phyloP scores from a whole-genome alignment of 2,329 filamentous ascomycete species.

The Trichoderma citrinoviride region DNA sequence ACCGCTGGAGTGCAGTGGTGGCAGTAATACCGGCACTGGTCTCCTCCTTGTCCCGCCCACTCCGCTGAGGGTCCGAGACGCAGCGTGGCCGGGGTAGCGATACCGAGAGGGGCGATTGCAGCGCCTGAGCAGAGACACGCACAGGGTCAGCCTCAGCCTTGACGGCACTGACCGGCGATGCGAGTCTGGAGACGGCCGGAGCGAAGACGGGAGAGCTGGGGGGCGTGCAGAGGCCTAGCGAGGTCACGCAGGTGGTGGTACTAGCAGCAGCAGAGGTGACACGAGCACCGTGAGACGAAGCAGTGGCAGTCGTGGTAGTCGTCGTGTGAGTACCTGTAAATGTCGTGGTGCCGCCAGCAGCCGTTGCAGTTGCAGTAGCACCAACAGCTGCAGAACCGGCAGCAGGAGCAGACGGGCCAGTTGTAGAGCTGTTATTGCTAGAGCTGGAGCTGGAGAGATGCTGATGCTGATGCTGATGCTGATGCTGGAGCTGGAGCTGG shows the following conservation, averaged over 20 bases:
- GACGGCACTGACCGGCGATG: conserved; percentile 6
- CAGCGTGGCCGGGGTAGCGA: conserved; percentile 21
- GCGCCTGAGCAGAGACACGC: background rate
- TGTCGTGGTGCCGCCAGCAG: background rate
- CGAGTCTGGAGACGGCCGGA: conserved; percentile 13
- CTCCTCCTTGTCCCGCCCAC: conserved; percentile 19
- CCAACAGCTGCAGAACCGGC: background rate
- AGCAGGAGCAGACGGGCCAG: background rate
- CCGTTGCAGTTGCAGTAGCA: background rate
- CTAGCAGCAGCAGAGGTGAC: background rate
- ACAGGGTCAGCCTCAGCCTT: background rate
- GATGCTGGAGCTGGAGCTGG: background rate
- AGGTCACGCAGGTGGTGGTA: background rate
- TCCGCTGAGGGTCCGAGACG: conserved; percentile 16
- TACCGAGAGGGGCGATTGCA: conserved; percentile 12
- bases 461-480: background rate
- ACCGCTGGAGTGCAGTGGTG: conserved; percentile 17
- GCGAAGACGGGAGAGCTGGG: conserved; percentile 9
- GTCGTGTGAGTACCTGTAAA: background rate
- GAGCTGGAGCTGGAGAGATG: conserved; percentile 3
- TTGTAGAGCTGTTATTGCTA: background rate
- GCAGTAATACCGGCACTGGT: background rate
- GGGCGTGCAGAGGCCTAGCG: conserved; percentile 10
- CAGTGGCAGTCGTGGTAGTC: background rate
- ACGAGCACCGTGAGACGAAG: background rate